Conservation (phyloP, 306 rosid species). For the Gynostemma pentaphyllum region DNA sequence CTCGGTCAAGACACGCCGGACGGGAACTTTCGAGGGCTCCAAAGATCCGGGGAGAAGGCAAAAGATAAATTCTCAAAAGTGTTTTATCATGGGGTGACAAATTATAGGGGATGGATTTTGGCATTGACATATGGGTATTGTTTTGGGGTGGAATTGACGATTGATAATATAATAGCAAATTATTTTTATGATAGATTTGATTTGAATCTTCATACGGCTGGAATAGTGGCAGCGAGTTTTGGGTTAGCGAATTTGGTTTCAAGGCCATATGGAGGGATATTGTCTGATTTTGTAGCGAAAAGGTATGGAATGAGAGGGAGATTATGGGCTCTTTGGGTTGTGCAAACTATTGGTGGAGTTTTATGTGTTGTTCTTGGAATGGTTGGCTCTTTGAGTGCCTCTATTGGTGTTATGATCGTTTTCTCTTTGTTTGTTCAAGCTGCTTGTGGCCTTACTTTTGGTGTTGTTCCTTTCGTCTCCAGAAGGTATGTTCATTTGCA, state of each 20-base stretch:
- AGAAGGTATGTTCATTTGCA: too few species aligned
- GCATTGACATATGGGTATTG: conserved; percentile 78
- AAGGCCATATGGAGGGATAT: conserved; percentile 62
- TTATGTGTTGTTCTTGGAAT: conserved; percentile 52
- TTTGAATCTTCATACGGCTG: conserved; percentile 58
- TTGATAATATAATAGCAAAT: conserved; percentile 74
- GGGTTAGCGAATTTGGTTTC: conserved; percentile 64
- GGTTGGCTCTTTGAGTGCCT: conserved; percentile 34
- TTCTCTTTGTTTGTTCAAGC: conserved; percentile 78
- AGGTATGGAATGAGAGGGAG: conserved; percentile 87
- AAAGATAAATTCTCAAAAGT: conserved; percentile 48
- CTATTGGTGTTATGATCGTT: conserved; percentile 53
- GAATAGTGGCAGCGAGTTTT: conserved; percentile 63
- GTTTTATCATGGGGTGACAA: conserved; percentile 31
- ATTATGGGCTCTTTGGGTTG: conserved; percentile 59
- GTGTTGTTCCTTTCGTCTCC: conserved; percentile 86
- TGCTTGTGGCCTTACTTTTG: conserved; percentile 90
- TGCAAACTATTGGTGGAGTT: conserved; percentile 60
- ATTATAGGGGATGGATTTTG: conserved; percentile 80
- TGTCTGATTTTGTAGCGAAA: conserved; percentile 48
- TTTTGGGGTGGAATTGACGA: conserved; percentile 73
- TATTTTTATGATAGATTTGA: conserved; percentile 69
- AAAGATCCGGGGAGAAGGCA: conserved; percentile 50
- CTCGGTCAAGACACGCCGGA: conserved; percentile 73
- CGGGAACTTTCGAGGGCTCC: conserved; percentile 42